phyloP scores from a whole-genome alignment of 108 stramenopile species.

The Epithemia pelagica region DNA sequence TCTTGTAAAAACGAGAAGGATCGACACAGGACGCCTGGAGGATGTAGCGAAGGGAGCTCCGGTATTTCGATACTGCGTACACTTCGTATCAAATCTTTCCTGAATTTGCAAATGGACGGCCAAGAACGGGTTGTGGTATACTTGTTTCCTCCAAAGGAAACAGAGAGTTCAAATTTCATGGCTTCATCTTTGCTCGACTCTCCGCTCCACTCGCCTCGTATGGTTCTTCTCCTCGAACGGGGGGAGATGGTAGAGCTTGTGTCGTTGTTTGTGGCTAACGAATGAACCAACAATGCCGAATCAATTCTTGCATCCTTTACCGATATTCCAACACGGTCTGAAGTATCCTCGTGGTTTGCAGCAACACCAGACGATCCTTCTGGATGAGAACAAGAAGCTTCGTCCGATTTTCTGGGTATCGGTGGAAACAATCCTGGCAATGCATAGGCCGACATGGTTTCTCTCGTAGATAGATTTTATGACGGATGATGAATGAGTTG shows the following conservation, averaged over 20 bases:
- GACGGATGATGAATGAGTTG: not conserved
- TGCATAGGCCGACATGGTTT: slow-evolving; percentile 37
- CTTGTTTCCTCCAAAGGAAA: slow-evolving; percentile 60
- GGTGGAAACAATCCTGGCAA: slow-evolving; percentile 33
- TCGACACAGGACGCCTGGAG: slow-evolving; percentile 8
- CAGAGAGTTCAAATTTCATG: slow-evolving; percentile 65
- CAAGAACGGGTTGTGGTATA: slow-evolving; percentile 69
- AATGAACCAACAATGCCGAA: not conserved
- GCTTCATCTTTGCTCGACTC: slow-evolving; percentile 34
- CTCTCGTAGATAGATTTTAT: not conserved
- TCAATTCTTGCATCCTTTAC: not conserved
- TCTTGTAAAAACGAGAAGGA: slow-evolving; percentile 65
- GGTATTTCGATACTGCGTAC: slow-evolving; percentile 36
- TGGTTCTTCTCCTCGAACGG: not conserved
- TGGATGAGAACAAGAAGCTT: not conserved
- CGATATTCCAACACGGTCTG: not conserved
- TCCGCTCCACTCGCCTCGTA: not conserved
- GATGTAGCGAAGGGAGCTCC: slow-evolving; percentile 39
- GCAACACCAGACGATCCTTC: not conserved
- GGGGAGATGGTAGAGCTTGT: not conserved
- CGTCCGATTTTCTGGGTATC: slow-evolving; percentile 5
- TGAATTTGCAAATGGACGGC: slow-evolving; percentile 53
- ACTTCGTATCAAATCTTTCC: slow-evolving; percentile 68
- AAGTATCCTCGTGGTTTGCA: not conserved
- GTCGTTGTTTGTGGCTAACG: not conserved